Evolutionary conservation across 768 basidiomycete species (phyloP), one percentile per base, ranked within the genome.

Genomic region (Rubroboletus satanas): DNA sequence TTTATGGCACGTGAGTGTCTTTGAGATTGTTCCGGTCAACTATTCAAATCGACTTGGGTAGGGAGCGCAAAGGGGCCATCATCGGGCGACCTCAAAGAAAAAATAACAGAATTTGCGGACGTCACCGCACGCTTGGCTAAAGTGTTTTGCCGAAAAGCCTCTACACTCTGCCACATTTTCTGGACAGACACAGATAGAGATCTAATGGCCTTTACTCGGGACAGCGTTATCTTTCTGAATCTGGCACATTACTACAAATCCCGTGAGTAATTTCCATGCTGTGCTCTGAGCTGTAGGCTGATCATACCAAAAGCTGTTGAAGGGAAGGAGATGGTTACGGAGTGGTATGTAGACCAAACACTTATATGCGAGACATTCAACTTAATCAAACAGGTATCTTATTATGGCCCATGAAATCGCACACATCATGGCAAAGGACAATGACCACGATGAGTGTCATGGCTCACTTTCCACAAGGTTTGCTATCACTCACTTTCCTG

Each of bases 381-480:
- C 37, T 32, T 8, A 0, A 21, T 39, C 29, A 10, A 49, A 48
- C 17, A 68, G 67, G 67, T 68, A 61, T 29, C 62, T 70, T 23
- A 63, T 68, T 2, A 66, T 70, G 56, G 66, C 59, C 2, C 67
- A 68, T 18, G 67, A 68, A 45, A 58, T 68, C 10, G 68, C 67
- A n/a, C 68, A 68, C 55, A 62, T 63, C 8, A 45, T 45, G 11
- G 49, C 57, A 1, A 48, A 52, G 49, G 64, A 65, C 28, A 65
- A 67, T 14, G 62, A 69, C 28, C 67, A 67, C 12, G 62, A 69
- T 6, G 66, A 66, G 50, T 54, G 66, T 36, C 66, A 67, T 28
- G 66, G 66, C 17, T 43, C 61, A 4, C 49, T 69, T 21, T 60
- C 59, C 35, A 42, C 65, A 12, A 46, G 42, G 28, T n/a, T 66